Conservation (phyloP, 2,329 filamentous ascomycete genomes). For the Blastomyces percursus region DNA sequence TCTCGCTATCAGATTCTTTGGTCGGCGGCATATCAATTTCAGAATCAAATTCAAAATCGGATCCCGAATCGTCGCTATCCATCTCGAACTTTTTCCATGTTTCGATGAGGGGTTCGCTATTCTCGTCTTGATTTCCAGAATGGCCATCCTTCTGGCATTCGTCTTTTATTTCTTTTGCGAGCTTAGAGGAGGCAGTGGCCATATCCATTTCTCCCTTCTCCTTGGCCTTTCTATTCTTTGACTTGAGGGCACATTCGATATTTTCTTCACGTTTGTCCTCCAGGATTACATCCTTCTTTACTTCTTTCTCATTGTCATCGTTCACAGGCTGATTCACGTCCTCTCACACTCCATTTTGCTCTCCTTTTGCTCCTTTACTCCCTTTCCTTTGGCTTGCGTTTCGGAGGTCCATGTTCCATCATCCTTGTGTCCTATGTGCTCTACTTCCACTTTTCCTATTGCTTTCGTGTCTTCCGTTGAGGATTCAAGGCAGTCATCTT, state of each 20-base stretch:
- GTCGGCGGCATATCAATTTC: slow-evolving; percentile 31
- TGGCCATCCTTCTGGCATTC: not conserved
- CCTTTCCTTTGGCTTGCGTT: not conserved
- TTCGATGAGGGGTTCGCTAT: no score
- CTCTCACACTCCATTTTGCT: not conserved
- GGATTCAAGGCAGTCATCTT: not conserved
- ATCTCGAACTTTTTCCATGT: slow-evolving; percentile 7
- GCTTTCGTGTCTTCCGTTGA: not conserved
- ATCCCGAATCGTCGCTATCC: slow-evolving; percentile 27
- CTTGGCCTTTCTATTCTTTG: not conserved
- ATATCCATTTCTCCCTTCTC: not conserved
- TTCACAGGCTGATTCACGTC: not conserved
- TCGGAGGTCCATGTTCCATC: not conserved
- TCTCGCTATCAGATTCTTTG: slow-evolving; percentile 16
- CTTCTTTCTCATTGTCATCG: not conserved
- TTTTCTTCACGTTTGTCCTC: not conserved
- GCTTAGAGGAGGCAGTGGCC: not conserved
- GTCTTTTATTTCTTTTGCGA: not conserved
- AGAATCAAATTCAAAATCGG: slow-evolving; percentile 34
- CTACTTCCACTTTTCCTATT: not conserved
- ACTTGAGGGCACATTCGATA: not conserved
- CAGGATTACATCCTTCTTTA: not conserved
- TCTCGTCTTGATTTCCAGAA: not conserved
- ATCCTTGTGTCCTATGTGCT: not conserved
- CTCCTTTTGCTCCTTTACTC: not conserved